Base-by-base conservation (phyloP, 106 monocot species). In the Dendrobium catenatum region DNA sequence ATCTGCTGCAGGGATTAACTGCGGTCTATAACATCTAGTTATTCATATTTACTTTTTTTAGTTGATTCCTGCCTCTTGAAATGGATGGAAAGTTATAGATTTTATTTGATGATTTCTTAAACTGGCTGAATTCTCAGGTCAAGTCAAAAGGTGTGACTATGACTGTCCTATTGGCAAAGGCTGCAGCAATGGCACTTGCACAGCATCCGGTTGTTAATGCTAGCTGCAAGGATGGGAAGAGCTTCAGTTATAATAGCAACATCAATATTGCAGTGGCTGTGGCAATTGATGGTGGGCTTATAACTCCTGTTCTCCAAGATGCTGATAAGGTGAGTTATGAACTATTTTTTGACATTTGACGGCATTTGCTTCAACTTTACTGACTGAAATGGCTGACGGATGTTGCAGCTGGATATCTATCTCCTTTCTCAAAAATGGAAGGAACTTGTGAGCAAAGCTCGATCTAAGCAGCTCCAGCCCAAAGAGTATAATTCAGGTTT, bases 261-360 rank as follows among this genome's bases (percentile, higher is more conserved):
- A 80, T 96, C 67, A 94, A 96, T 80, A 84, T 96, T 86, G 96
- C 94, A 29, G 90, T 96, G 19, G 99, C 99, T 43, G 99, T 95
- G 29, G 95, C 99, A 2, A 93, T 99, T 76, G 99, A 99, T 88
- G 95, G 99, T 16, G 99, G 99, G 7, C 90, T 99, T 41, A 87
- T 95, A 72, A 99, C 99, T 19, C 99, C 99, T 78, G 99, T 99
- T 89, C 88, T 96, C 55, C 95, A 91, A 79, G 91, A 99, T 88
- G 99, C 95, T 27, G 99, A 99, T 85, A 99, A 99, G 91, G 99
- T 95, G 37, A 17, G 46, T 47, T 54, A 78, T 47, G 15, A 81
- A 40, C 5, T 24, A 17, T 26, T 15, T 55, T 31, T 19, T 15
- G n/a, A 85, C 17, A 79, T 70, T 43, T 78, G 76, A 49, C 11